A percentile compares a stretch with the other conserved stretches of the same genome.
Conservation (phyloP, 2,329 filamentous ascomycete genomes). For the Neofusicoccum sp. region DNA sequence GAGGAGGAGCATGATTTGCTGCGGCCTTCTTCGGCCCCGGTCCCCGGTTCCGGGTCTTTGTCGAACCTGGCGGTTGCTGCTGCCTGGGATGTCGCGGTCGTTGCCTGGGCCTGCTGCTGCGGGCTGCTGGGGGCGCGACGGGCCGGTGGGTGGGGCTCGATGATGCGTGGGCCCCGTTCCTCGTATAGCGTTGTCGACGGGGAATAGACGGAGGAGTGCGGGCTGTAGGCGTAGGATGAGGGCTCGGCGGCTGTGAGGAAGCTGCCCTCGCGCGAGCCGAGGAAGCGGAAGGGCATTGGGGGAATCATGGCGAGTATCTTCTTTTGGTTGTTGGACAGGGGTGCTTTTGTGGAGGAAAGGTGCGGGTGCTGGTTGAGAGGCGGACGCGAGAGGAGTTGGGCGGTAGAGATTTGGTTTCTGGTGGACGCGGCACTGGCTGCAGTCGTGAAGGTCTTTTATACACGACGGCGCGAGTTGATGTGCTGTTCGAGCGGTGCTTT, state of each 20-base stretch:
- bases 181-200: background rate
- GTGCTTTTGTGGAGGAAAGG: background rate
- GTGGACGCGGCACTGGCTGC: background rate
- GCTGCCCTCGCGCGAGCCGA: slow-evolving; percentile 8
- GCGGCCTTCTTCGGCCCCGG: background rate
- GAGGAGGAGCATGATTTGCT: background rate
- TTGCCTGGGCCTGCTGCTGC: background rate
- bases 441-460: background rate
- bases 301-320: background rate
- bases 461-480: background rate
- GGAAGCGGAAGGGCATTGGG: slow-evolving; percentile 11
- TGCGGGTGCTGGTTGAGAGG: background rate
- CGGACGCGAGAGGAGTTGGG: background rate
- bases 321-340: background rate
- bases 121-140: background rate
- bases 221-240: slow-evolving; percentile 5
- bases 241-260: slow-evolving; percentile 13
- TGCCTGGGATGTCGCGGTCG: background rate
- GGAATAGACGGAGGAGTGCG: slow-evolving; percentile 6
- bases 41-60: background rate
- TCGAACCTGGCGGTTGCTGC: too few species aligned
- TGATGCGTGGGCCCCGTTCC: slow-evolving; percentile 7
- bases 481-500: background rate
- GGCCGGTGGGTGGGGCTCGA: background rate
- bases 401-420: background rate